These are phyloP conservation scores for Zygosaccharomyces sapae DNA, from an alignment of 1,139 yeast species.

Conservation along the genomic window DNA sequence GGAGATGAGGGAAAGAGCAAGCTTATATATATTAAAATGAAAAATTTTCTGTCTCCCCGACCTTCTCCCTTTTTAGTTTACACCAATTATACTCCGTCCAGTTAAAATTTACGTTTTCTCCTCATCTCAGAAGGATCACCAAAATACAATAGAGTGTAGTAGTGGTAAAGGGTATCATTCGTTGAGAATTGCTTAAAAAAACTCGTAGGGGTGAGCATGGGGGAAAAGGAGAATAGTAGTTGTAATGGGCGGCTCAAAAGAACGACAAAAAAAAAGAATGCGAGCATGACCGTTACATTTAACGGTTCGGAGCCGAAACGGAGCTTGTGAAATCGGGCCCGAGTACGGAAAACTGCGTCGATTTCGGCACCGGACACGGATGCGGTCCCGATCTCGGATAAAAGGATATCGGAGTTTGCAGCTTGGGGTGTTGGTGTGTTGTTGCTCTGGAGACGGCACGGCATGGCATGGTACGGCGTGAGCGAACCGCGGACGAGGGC, in stretches of 20 bases:
- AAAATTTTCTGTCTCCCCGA: neutral
- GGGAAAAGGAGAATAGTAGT: neutral
- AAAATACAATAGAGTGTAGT: neutral
- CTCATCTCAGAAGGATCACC: slow-evolving; percentile 1
- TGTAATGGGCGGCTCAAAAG: neutral
- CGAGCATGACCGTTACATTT: no score
- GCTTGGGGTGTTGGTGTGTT: no score
- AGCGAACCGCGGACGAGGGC: no score
- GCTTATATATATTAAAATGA: neutral
- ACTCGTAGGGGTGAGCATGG: neutral
- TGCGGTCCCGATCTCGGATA: no score
- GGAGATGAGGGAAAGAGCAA: neutral
- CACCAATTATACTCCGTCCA: neutral
- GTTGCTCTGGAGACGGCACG: no score
- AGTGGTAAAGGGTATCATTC: neutral
- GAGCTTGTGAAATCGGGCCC: no score
- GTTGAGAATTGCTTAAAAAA: neutral
- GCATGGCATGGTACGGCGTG: no score
- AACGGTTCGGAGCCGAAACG: no score
- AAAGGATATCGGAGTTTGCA: no score
- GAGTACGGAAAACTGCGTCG: no score
- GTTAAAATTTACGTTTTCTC: neutral
- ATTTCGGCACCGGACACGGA: no score
- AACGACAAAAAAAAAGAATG: no score
- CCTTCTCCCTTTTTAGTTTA: neutral